Conservation (phyloP, 495 filamentous ascomycete species). For the Penicillium cosmopolitanum region DNA sequence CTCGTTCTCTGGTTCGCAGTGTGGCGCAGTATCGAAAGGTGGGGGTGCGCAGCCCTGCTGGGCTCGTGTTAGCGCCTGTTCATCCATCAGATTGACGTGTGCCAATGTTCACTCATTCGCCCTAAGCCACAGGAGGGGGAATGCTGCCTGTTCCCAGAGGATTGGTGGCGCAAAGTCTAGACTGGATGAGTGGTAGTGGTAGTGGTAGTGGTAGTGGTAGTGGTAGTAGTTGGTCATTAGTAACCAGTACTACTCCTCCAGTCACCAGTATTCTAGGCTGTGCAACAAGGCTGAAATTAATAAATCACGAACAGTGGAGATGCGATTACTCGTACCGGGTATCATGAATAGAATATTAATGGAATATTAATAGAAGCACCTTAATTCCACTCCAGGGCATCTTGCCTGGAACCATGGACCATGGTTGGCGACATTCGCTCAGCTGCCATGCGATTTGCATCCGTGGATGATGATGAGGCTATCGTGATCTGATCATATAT, state of each 20-base stretch:
- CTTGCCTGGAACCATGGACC: no score
- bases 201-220: background rate
- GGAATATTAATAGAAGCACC: no score
- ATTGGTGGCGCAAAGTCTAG: background rate
- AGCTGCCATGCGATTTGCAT: no score
- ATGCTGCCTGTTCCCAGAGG: background rate
- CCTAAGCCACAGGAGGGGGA: background rate
- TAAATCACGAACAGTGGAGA: background rate
- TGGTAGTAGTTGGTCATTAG: background rate
- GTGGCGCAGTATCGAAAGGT: conserved; percentile 18
- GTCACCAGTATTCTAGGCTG: background rate
- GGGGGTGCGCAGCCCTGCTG: conserved; percentile 7
- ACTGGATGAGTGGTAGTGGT: background rate
- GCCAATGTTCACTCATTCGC: conserved; percentile 4
- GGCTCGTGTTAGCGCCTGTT: background rate
- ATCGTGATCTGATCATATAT: no score
- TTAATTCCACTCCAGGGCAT: no score
- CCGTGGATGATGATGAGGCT: no score
- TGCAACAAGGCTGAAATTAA: background rate
- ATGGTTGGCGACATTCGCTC: no score
- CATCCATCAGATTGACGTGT: conserved; percentile 12
- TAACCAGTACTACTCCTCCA: no score
- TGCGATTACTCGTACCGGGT: background rate
- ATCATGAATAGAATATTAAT: no score
- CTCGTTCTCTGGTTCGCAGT: conserved; percentile 6